Percentiles rank a stretch among this genome's conserved stretches.
Evolutionary conservation across 2,329 filamentous ascomycete genomes (phyloP).

Genomic region (Rutstroemia sp.): DNA sequence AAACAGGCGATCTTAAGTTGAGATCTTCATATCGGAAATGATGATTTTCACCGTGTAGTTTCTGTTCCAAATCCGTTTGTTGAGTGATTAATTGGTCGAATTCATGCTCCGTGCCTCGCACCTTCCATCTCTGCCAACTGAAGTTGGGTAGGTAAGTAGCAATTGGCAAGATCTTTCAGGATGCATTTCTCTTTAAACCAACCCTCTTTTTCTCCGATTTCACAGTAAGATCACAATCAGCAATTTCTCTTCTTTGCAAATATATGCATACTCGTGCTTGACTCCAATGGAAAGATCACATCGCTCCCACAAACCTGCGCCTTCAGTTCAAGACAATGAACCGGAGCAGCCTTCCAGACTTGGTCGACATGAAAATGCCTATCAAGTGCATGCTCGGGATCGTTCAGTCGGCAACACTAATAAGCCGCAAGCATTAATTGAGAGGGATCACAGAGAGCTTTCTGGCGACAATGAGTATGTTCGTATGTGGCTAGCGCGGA

Average conservation of each 20-base stretch:
- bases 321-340: neutral
- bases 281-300: constrained; percentile 1
- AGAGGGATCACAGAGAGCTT: constrained; percentile 5
- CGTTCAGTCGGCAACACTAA: neutral
- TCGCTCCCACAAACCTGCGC: constrained; percentile 5
- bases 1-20: too few species aligned
- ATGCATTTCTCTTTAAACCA: too few species aligned
- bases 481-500: constrained; percentile 24
- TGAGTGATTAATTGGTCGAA: too few species aligned
- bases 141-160: neutral
- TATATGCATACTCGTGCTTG: neutral
- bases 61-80: too few species aligned
- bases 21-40: too few species aligned
- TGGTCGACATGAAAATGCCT: neutral
- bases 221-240: constrained; percentile 8
- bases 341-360: neutral
- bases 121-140: too few species aligned
- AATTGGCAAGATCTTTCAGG: too few species aligned
- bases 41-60: too few species aligned
- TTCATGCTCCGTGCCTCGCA: too few species aligned
- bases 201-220: neutral
- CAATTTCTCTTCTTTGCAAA: neutral
- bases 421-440: neutral
- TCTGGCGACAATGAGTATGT: constrained; percentile 21
- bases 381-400: neutral